phyloP scores from a whole-genome alignment of 78 protist genomes.

The Bigelowiella natans region DNA sequence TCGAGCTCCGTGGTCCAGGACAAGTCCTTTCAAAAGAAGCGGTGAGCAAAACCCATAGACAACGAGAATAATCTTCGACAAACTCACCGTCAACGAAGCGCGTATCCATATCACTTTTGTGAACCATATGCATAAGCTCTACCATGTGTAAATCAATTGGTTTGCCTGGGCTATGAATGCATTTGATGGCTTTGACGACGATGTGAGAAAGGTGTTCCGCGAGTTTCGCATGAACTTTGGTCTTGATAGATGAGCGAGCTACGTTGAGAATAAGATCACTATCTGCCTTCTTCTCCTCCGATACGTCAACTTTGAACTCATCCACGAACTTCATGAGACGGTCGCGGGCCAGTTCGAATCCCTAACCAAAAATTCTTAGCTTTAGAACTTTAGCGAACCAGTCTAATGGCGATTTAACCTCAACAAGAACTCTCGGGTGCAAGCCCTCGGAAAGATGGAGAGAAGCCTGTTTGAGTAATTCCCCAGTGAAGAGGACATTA shows the following conservation, averaged over 20 bases:
- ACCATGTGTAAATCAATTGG: conserved; percentile 97
- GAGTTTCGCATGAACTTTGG: conserved; percentile 64
- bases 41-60: not conserved
- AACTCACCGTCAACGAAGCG: conserved; percentile 30
- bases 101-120: conserved; percentile 38
- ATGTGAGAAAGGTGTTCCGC: conserved; percentile 75
- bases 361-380: too few species aligned
- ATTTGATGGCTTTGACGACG: conserved; percentile 80
- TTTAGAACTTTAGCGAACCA: too few species aligned
- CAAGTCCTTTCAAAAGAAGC: conserved; percentile 77
- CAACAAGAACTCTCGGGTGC: conserved; percentile 92
- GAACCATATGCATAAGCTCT: conserved; percentile 94
- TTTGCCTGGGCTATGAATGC: conserved; percentile 47
- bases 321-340: conserved; percentile 57
- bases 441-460: conserved; percentile 83
- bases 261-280: conserved; percentile 64
- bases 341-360: conserved; percentile 82
- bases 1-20: conserved; percentile 98
- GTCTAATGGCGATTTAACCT: too few species aligned
- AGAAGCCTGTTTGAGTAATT: conserved; percentile 82
- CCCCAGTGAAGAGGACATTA: conserved; percentile 91
- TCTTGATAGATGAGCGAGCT: conserved; percentile 80
- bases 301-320: not conserved
- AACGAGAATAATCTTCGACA: not conserved
- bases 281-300: conserved; percentile 10